Percentiles rank a stretch among this genome's conserved stretches.
Evolutionary conservation across 805 yeast species (phyloP).

Genomic region (Schwanniomyces yamadae): DNA sequence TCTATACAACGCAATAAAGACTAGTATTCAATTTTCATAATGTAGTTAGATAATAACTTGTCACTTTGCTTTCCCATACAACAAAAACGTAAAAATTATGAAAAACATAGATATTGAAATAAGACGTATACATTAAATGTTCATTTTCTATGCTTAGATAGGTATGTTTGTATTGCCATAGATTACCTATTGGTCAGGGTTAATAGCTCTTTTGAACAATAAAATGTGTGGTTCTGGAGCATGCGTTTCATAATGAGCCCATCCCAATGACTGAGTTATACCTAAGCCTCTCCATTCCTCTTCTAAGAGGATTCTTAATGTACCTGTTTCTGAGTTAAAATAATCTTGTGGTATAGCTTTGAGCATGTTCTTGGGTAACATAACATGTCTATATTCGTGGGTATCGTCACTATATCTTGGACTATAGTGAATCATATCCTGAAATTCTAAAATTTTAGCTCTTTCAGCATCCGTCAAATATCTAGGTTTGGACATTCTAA

Average conservation of each 20-base stretch:
- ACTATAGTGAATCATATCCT: slow-evolving; percentile 91
- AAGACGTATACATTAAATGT: too few species aligned
- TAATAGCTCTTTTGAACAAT: slow-evolving; percentile 68
- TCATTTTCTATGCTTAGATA: too few species aligned
- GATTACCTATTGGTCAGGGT: slow-evolving; percentile 43
- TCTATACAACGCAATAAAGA: too few species aligned
- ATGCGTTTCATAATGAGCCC: slow-evolving; percentile 98
- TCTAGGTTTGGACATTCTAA: slow-evolving; percentile 52
- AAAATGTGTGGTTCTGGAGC: slow-evolving; percentile 98
- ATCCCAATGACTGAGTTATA: slow-evolving; percentile 93
- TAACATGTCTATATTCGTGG: slow-evolving; percentile 93
- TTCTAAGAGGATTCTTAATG: slow-evolving; percentile 83
- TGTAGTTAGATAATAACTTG: too few species aligned
- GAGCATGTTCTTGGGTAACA: slow-evolving; percentile 93
- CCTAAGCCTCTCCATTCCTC: slow-evolving; percentile 99
- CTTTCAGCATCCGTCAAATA: slow-evolving; percentile 80
- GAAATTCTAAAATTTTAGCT: slow-evolving; percentile 84
- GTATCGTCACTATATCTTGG: slow-evolving; percentile 91
- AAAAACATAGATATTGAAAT: too few species aligned
- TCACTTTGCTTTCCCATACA: too few species aligned
- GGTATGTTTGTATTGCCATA: neutral
- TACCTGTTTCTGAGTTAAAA: slow-evolving; percentile 90
- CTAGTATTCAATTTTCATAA: too few species aligned
- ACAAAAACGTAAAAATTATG: too few species aligned
- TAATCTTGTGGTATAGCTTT: slow-evolving; percentile 93